Base-by-base conservation (phyloP, 495 filamentous ascomycete genomes). In the Pyrenopolyporus hunteri region DNA sequence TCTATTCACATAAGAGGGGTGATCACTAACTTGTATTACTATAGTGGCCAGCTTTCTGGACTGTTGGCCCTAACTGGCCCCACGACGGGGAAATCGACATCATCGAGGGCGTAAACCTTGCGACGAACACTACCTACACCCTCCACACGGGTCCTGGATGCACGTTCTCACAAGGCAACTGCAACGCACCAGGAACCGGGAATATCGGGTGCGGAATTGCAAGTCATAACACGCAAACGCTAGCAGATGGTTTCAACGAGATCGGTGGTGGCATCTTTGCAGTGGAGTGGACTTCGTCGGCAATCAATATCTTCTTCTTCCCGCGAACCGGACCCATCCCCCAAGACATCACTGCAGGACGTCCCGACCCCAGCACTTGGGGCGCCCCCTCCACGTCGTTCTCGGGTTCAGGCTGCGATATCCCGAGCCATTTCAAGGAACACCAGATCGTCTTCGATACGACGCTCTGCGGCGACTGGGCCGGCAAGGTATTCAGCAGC, bases 401-500 rank as follows among this genome's bases (percentile, higher is more conserved):
- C 69, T 85, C 83, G 10, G 73, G 76, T 28, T 22, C 31, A 4
- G 66, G 65, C 40, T 96, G 93, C 72, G 71, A 89, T 58, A 85
- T 96, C 52, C 72, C 82, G 48, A 66, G 70, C 2, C 78, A 85
- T 45, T 96, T 97, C 79, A 78, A 76, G 57, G 68, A 87, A 37
- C 87, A 94, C 73, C 81, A 83, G 9, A 88, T 96, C 45, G 80
- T 95, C 51, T 86, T 96, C 69, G 84, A 98, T 73, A 89, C 85
- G 0, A 89, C 87, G 1, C 92, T 97, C 75, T 97, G 93, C 73
- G 93, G 93, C 31, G 86, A 91, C 59, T 97, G 90, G 90, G 92
- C 92, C 13, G 93, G 90, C 28, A 77, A 82, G 40, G 82, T 84
- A 20, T 87, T 81, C 77, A 46, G 26, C 9, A 10, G 22, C 8